A percentile compares a stretch with the other conserved stretches of the same genome.
Evolutionary conservation across 2,329 filamentous ascomycete species (phyloP).

Genomic region (Sporothrix pallida): DNA sequence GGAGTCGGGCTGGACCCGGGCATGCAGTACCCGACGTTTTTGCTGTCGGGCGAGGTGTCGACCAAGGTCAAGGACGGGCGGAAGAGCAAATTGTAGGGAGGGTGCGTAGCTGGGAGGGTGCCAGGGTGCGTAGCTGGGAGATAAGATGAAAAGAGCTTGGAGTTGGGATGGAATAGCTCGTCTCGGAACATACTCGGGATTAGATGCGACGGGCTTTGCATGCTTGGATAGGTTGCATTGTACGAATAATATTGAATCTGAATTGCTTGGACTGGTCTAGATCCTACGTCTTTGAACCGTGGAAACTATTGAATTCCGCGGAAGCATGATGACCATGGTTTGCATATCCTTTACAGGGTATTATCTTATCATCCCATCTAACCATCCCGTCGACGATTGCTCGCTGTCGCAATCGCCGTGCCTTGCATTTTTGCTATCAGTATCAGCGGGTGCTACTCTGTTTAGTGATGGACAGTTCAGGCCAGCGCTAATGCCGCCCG

Average conservation of each 20-base stretch:
- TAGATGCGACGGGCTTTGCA: neutral
- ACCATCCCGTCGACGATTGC: neutral
- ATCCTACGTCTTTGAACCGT: neutral
- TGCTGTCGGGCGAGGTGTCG: conserved; percentile 50
- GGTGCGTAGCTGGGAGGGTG: neutral
- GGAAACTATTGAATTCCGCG: too few relatives aligned
- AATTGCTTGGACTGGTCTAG: neutral
- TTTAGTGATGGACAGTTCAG: neutral
- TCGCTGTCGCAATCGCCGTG: neutral
- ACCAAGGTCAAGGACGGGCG: conserved; percentile 49
- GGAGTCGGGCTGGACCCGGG: conserved; percentile 54
- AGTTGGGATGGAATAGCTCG: too few relatives aligned
- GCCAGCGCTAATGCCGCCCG: conserved; percentile 10
- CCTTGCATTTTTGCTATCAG: neutral
- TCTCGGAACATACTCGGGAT: neutral
- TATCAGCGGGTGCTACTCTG: neutral
- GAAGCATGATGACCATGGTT: too few relatives aligned
- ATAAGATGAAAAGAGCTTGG: neutral
- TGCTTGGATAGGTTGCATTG: conserved; percentile 11
- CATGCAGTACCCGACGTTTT: conserved; percentile 61
- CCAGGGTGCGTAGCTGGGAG: neutral
- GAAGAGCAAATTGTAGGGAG: conserved; percentile 41
- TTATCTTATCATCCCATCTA: too few relatives aligned
- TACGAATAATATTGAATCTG: neutral
- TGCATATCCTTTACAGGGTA: too few relatives aligned